Percentiles rank a stretch among this genome's conserved stretches.
Evolutionary conservation across 139 green algal species (phyloP).

Genomic region (Ettlia oleoabundans): DNA sequence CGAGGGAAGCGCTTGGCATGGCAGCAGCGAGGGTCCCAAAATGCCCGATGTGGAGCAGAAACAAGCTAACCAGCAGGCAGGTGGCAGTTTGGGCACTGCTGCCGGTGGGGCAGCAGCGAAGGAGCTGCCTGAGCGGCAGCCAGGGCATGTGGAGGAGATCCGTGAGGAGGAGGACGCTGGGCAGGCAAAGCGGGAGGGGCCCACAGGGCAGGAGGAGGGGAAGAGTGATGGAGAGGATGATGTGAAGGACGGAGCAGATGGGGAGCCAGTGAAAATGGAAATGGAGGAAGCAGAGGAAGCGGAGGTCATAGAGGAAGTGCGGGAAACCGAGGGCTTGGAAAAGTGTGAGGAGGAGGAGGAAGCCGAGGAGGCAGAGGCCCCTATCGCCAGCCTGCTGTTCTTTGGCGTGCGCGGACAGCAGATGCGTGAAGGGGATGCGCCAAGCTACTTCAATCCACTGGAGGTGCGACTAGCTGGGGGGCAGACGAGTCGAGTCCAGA

Average conservation of each 20-base stretch:
- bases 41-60: too few relatives aligned
- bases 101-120: not conserved
- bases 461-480: too few relatives aligned
- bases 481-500: too few relatives aligned
- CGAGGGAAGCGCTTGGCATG: not conserved
- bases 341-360: constrained; percentile 28
- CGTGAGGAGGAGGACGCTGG: not conserved
- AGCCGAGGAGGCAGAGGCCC: not conserved
- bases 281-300: not conserved
- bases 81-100: too few relatives aligned
- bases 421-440: constrained; percentile 65
- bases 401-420: constrained; percentile 70
- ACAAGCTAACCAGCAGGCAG: too few relatives aligned
- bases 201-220: not conserved
- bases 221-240: not conserved
- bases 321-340: not conserved
- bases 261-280: not conserved
- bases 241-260: not conserved
- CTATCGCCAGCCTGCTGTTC: constrained; percentile 60
- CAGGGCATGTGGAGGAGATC: not conserved
- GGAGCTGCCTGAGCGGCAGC: not conserved
- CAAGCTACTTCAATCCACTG: constrained; percentile 73
- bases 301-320: not conserved
- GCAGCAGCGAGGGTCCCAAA: too few relatives aligned
- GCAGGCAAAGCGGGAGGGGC: too few relatives aligned